Percentiles rank a stretch among this genome's conserved stretches.
Evolutionary conservation across 2,329 filamentous ascomycete genomes (phyloP).

Genomic region (Dactylella cylindrospora): DNA sequence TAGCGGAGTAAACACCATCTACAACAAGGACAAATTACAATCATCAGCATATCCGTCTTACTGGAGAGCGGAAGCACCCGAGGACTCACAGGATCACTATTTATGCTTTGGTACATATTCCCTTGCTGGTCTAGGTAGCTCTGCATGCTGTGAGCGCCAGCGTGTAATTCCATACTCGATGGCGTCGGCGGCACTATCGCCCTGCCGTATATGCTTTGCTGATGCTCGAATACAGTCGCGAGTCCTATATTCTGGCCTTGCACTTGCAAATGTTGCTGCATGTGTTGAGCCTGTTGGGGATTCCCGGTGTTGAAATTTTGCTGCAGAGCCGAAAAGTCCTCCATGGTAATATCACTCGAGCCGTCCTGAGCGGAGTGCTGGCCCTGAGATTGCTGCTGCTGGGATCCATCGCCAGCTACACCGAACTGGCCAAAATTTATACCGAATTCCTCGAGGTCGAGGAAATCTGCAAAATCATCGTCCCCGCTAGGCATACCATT

Average conservation of each 20-base stretch:
- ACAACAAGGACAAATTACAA: conserved; percentile 24
- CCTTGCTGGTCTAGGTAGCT: conserved; percentile 61
- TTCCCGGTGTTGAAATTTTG: conserved; percentile 19
- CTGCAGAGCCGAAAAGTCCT: conserved; percentile 32
- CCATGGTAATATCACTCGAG: conserved; percentile 36
- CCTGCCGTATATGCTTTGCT: conserved; percentile 23
- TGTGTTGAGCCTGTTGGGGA: conserved; percentile 23
- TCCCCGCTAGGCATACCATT: conserved; percentile 27
- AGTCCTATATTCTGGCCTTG: conserved; percentile 34
- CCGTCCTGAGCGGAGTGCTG: conserved; percentile 11
- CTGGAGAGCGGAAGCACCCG: conserved; percentile 24
- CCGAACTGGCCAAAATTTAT: conserved; percentile 41
- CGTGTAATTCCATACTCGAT: conserved; percentile 74
- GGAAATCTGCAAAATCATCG: conserved; percentile 42
- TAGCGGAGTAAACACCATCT: conserved; percentile 77
- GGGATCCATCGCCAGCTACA: conserved; percentile 29
- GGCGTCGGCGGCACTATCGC: conserved; percentile 73
- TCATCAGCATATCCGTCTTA: conserved; percentile 15
- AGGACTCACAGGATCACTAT: conserved; percentile 68
- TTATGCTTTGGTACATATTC: conserved; percentile 65
- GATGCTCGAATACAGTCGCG: conserved; percentile 37
- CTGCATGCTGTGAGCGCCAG: conserved; percentile 59
- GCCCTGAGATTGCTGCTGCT: conserved; percentile 7
- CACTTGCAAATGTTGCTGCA: conserved; percentile 27
- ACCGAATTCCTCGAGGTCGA: conserved; percentile 35